Base-by-base conservation (phyloP, 345 rosid species). In the Pistacia vera region DNA sequence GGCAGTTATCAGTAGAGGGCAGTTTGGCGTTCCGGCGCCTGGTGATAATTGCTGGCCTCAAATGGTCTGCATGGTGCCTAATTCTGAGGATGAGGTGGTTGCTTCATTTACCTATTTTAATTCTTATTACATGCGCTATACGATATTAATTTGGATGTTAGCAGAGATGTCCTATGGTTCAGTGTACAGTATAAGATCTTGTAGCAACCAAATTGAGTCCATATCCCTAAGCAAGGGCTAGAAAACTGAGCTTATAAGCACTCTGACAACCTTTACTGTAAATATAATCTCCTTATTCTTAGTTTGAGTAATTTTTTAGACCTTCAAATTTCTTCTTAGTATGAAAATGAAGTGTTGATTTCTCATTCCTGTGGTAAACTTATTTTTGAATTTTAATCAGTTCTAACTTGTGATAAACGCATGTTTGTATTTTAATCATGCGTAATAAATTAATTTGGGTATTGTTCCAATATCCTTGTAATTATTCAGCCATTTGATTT, bases 1-100 rank as follows among this genome's bases (percentile, higher is more conserved):
- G 99, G 96, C 93, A 72, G 88, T 93, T 66, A 76, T 95, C 80
- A 88, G 97, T 83, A 92, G 98, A 85, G 97, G 86, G 56, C 90
- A 90, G 74, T 95, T 89, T 80, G 98, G 97, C 18, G 86, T 84
- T 77, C 72, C 88, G 74, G 97, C 91, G 63, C 83, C 83, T 71
- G 94, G 81, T 58, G 93, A 81, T 44, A 87, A 85, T 72, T 86
- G 89, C 83, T 95, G 99, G 99, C 95, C 98, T 49, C 98, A 90
- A 87, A 91, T 95, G 99, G 98, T 93, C 58, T 83, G 97, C 79
- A 90, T 82, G 88, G 86, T 95, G 55, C 98, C 99, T 16, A 70
- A 81, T 78, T 63, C 69, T 70, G 84, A 84, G 20, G 87, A 90
- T 73, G 86, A 93, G 99, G 99, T 93, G 86, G 48, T 66, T 22